Conservation (phyloP, 768 basidiomycete species). For the Calocera cornea region DNA sequence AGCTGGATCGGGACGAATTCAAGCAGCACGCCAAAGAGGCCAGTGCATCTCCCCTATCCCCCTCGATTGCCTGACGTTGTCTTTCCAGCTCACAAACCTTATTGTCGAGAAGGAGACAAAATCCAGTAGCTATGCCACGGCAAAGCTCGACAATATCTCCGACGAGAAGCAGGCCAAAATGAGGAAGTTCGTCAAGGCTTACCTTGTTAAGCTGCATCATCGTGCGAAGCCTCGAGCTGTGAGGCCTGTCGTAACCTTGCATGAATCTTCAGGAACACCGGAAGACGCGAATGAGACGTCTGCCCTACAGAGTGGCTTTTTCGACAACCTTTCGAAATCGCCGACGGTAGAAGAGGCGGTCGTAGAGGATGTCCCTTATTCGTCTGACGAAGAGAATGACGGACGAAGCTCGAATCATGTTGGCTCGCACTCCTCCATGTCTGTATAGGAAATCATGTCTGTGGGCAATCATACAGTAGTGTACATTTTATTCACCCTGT, state of each 20-base stretch:
- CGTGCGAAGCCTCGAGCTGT: neutral
- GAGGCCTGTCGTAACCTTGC: neutral
- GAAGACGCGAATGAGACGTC: neutral
- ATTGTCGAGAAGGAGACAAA: conserved; percentile 96
- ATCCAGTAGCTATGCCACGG: conserved; percentile 61
- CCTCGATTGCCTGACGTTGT: neutral
- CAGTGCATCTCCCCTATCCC: conserved; percentile 13
- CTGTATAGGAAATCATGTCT: too few relatives aligned
- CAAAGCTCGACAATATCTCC: conserved; percentile 56
- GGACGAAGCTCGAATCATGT: neutral
- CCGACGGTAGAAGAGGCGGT: neutral
- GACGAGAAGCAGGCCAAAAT: conserved; percentile 83
- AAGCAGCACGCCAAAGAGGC: conserved; percentile 96
- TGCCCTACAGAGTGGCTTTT: neutral
- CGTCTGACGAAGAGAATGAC: neutral
- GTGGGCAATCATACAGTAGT: too few relatives aligned
- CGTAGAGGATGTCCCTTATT: neutral
- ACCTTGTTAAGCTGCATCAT: conserved; percentile 52
- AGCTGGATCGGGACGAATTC: conserved; percentile 68
- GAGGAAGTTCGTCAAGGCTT: conserved; percentile 87
- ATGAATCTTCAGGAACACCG: neutral
- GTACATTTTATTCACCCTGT: too few relatives aligned
- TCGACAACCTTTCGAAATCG: neutral
- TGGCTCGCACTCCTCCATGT: neutral
- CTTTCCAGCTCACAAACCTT: conserved; percentile 57